Conservation (phyloP, 176 grass and related monocot species). For the Triticum urartu region DNA sequence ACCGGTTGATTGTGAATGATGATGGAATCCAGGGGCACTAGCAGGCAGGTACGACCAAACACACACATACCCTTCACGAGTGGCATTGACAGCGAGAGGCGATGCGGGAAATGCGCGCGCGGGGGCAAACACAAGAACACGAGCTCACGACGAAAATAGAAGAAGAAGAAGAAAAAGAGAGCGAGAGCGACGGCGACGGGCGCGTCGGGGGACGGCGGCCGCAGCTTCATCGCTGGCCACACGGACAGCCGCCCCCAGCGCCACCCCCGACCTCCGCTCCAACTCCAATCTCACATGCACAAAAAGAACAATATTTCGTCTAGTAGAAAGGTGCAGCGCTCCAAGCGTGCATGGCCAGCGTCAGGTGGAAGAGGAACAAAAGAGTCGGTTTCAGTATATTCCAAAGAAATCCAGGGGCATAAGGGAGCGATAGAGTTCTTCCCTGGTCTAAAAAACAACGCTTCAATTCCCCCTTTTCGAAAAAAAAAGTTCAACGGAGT, state of each 20-base stretch:
- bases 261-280: neutral
- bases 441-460: no score
- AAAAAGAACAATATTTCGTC: neutral
- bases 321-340: neutral
- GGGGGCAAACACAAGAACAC: neutral
- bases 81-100: no score
- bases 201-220: constrained; percentile 28
- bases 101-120: no score
- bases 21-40: constrained; percentile 19
- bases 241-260: constrained; percentile 21
- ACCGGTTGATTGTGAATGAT: neutral
- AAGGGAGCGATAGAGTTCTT: neutral
- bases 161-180: no score
- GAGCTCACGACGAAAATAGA: no score
- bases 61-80: no score
- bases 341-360: neutral
- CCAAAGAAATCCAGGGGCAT: no score
- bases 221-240: constrained; percentile 52
- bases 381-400: neutral
- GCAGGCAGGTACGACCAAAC: constrained; percentile 25
- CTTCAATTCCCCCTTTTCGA: no score
- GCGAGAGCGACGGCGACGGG: constrained; percentile 2
- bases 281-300: neutral
- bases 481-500: no score
- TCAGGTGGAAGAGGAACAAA: neutral